These are phyloP conservation scores for Mycena latifolia DNA, from an alignment of 768 basidiomycete species.

Conservation along the genomic window DNA sequence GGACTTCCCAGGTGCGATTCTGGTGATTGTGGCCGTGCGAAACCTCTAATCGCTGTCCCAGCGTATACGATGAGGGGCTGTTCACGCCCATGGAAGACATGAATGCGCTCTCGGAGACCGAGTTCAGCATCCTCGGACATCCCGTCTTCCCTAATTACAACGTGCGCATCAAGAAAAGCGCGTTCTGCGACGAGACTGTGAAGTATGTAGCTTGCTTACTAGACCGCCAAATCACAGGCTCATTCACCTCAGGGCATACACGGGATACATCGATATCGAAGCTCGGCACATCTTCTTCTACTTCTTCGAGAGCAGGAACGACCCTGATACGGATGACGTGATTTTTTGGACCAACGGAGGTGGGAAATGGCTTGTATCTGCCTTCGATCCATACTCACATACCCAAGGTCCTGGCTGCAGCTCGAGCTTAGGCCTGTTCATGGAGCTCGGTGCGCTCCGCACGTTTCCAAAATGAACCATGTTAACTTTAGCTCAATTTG, in stretches of 20 bases:
- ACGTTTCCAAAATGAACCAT: too few relatives aligned
- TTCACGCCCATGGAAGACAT: slow-evolving; percentile 35
- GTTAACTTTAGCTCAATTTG: neutral
- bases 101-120: slow-evolving; percentile 40
- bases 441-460: slow-evolving; percentile 72
- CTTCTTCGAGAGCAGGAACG: slow-evolving; percentile 79
- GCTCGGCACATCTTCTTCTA: slow-evolving; percentile 79
- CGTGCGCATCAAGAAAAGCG: slow-evolving; percentile 54
- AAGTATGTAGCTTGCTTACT: slow-evolving; percentile 39
- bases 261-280: slow-evolving; percentile 76
- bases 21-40: too few relatives aligned
- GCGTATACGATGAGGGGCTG: slow-evolving; percentile 34
- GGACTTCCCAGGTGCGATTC: too few relatives aligned
- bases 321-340: slow-evolving; percentile 71
- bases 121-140: slow-evolving; percentile 55
- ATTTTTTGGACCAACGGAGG: slow-evolving; percentile 71
- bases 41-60: neutral
- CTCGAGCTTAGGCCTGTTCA: slow-evolving; percentile 71
- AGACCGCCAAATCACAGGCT: neutral
- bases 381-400: neutral
- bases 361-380: slow-evolving; percentile 10
- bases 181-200: slow-evolving; percentile 56
- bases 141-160: slow-evolving; percentile 58
- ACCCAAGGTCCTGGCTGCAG: slow-evolving; percentile 55
- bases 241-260: slow-evolving; percentile 58